phyloP scores from a whole-genome alignment of 73 alveolate species.

The Diophrys sp. region DNA sequence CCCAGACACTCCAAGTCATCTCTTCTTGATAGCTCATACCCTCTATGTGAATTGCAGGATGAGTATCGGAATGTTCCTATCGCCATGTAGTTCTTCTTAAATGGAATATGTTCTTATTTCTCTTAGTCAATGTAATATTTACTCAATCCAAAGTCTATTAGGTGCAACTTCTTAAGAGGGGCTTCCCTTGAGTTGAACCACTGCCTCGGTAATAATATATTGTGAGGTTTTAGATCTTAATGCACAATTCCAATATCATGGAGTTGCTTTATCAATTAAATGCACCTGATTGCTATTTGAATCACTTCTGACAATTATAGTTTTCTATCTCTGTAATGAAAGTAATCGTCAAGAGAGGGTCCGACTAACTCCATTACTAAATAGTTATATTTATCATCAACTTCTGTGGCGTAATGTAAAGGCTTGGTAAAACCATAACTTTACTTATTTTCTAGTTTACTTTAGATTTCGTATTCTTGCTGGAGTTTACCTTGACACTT shows the following conservation, averaged over 20 bases:
- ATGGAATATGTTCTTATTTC: conserved; percentile 66
- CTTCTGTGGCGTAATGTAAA: conserved; percentile 23
- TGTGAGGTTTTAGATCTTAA: not conserved
- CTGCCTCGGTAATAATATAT: not conserved
- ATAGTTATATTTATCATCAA: conserved; percentile 67
- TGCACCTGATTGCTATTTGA: not conserved
- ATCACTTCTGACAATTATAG: conserved; percentile 52
- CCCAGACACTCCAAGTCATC: conserved; percentile 68
- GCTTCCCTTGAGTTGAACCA: not conserved
- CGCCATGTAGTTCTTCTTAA: conserved; percentile 68
- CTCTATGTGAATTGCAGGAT: conserved; percentile 68
- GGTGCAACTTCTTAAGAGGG: conserved; percentile 12
- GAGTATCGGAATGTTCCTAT: conserved; percentile 87
- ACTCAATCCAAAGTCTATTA: conserved; percentile 78
- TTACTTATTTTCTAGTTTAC: conserved; percentile 21
- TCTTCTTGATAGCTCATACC: conserved; percentile 55
- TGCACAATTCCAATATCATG: not conserved
- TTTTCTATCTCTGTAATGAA: conserved; percentile 46
- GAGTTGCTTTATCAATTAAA: not conserved
- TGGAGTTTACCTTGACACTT: conserved; percentile 61
- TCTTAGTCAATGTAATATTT: conserved; percentile 57
- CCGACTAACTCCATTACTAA: conserved; percentile 84
- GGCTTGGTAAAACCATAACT: not conserved
- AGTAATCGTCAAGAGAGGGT: conserved; percentile 66
- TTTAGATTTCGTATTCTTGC: conserved; percentile 68